Evolutionary conservation across 371 early-diverging fungal genomes (phyloP), one percentile per base, ranked within the genome.

Genomic region (Catenaria anguillulae): DNA sequence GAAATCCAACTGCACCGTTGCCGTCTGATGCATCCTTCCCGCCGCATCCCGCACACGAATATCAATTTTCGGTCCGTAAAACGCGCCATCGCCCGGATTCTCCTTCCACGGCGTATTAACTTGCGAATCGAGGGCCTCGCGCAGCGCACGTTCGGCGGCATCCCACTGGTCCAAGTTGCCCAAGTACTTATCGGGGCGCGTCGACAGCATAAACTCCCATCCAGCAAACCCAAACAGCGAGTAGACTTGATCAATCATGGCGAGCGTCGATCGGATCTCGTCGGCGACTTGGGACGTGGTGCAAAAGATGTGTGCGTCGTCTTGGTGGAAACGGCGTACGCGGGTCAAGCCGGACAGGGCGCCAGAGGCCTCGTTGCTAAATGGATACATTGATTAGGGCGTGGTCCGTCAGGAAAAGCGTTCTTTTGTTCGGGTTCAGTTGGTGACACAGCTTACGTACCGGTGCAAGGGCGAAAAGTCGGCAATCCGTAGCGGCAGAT

Each of bases 1-100:
- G 85, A 97, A 98, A 73, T 87, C 99, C 52, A 99, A 81, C 72
- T 99, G 99, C 63, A 99, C 89, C 31, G 99, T 99, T 48, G 98
- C 99, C 72, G 98, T 98, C 76, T 99, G 99, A 71, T 88, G 90
- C 67, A 80, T 80, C 63, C 97, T 85, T 52, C 85, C 79, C 64
- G 94, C 79, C 17, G 96, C 96, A 75, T 99, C 99, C 33, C 83
- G 75, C 65, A 99, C 85, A 52, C 85, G 84, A 67, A 99, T 96
- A 78, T 99, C 99, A 69, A 99, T 93, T 85, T 99, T 99, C 68
- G 99, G 99, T 5, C 99, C 99, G 74, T 99, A 99, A 82, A 99
- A 99, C 26, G 99, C 99, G 48, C 99, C 99, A 81, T 99, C 99
- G 68, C 98, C 97, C 33, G 87, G 89, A 73, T 98, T 93, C 46